Conservation (phyloP, 495 filamentous ascomycete genomes). For the Elaphomyces granulatus region DNA sequence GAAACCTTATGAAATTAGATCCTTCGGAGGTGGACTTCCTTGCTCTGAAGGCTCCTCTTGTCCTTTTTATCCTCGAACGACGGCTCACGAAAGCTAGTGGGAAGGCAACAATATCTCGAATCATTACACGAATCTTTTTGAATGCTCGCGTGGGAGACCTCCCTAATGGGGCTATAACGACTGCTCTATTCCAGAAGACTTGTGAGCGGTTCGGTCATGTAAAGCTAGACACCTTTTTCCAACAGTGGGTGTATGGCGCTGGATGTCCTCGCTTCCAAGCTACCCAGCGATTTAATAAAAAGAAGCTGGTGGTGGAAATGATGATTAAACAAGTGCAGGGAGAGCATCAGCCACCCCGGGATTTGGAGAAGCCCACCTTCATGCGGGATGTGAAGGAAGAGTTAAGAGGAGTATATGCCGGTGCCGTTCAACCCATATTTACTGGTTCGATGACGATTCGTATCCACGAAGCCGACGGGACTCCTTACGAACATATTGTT, state of each 20-base stretch:
- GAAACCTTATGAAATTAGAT: conserved; percentile 63
- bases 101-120: conserved; percentile 66
- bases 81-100: conserved; percentile 76
- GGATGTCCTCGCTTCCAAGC: conserved; percentile 80
- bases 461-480: conserved; percentile 97
- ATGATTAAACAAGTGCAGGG: conserved; percentile 68
- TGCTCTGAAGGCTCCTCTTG: conserved; percentile 76
- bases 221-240: conserved; percentile 74
- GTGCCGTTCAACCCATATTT: conserved; percentile 59
- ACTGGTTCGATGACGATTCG: conserved; percentile 94
- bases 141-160: conserved; percentile 67
- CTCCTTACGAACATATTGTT: conserved; percentile 95
- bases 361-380: conserved; percentile 54
- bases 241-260: conserved; percentile 79
- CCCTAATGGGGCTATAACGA: conserved; percentile 55
- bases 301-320: conserved; percentile 90
- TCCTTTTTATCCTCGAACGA: conserved; percentile 86
- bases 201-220: conserved; percentile 82
- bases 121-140: conserved; percentile 67
- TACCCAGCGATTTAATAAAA: conserved; percentile 90
- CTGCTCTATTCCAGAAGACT: conserved; percentile 55
- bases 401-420: conserved; percentile 51
- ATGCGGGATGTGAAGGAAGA: conserved; percentile 73
- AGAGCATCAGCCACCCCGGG: conserved; percentile 33
- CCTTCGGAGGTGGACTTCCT: conserved; percentile 76